Percentiles rank a stretch among this genome's conserved stretches.
Evolutionary conservation across 345 rosid species (phyloP).

Genomic region (Eucalyptus sp.): DNA sequence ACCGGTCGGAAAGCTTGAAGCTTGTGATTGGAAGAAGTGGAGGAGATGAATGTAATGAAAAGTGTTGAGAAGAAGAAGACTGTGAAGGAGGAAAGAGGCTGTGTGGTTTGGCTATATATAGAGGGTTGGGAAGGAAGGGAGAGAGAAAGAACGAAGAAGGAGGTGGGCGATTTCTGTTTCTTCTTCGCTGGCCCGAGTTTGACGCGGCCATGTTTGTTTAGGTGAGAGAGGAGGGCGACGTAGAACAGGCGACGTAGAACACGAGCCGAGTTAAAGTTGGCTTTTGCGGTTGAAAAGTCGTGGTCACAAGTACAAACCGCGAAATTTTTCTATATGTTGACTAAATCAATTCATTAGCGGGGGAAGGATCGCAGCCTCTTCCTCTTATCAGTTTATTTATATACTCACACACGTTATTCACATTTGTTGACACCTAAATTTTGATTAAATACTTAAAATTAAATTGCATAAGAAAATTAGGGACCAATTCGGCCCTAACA

Average conservation of each 20-base stretch:
- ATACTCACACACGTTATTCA: not conserved
- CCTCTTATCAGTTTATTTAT: not conserved
- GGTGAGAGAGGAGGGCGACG: not conserved
- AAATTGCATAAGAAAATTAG: too few relatives aligned
- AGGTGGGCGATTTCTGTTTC: not conserved
- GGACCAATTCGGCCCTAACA: too few relatives aligned
- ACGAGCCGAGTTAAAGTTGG: not conserved
- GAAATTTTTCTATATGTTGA: not conserved
- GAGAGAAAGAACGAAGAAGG: not conserved
- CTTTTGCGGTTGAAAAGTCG: not conserved
- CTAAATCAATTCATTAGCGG: not conserved
- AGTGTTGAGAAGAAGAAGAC: not conserved
- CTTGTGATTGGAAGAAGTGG: not conserved
- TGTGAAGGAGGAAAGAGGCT: not conserved
- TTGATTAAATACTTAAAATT: too few relatives aligned
- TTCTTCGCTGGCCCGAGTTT: not conserved
- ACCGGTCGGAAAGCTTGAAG: not conserved
- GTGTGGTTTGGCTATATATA: not conserved
- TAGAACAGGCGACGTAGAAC: not conserved
- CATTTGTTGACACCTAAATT: too few relatives aligned
- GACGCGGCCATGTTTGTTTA: not conserved
- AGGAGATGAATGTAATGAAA: not conserved
- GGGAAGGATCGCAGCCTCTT: not conserved
- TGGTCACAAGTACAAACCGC: not conserved
- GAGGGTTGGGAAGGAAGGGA: not conserved